Conservation (phyloP, 345 rosid species). For the Viola odorata region DNA sequence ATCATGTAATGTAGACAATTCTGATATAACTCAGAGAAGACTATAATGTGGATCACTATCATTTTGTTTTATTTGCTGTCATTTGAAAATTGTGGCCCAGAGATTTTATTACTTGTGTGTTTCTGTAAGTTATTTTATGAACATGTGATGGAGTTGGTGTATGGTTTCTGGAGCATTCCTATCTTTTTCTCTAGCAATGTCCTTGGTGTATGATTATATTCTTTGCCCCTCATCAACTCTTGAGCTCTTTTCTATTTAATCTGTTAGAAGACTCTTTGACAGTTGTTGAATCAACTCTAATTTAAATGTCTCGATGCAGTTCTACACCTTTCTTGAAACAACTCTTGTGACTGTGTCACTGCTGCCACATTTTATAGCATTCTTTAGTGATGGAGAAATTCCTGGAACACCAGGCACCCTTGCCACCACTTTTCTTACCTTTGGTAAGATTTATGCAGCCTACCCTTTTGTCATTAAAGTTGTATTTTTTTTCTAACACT, state of each 20-base stretch:
- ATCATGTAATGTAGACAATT: neutral
- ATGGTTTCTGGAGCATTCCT: no score
- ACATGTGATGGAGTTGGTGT: no score
- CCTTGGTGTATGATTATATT: no score
- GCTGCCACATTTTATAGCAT: slow-evolving; percentile 81
- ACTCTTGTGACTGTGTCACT: slow-evolving; percentile 74
- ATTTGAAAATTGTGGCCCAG: neutral
- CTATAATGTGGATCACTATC: neutral
- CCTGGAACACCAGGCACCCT: slow-evolving; percentile 92
- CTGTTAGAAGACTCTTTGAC: no score
- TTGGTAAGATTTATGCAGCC: slow-evolving; percentile 45
- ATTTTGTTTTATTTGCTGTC: neutral
- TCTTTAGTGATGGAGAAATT: slow-evolving; percentile 90
- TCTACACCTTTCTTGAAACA: slow-evolving; percentile 94
- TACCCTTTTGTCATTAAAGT: neutral
- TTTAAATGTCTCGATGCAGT: slow-evolving; percentile 44
- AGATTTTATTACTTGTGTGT: neutral
- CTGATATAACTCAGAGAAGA: neutral
- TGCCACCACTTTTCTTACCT: slow-evolving; percentile 92
- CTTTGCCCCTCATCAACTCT: no score
- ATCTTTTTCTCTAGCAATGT: neutral
- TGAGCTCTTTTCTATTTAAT: neutral
- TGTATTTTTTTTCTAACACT: slow-evolving; percentile 1
- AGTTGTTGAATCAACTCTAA: no score
- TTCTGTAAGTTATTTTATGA: neutral